These are phyloP conservation scores for Ogataea nonfermentans DNA, from an alignment of 805 yeast genomes.

Conservation along the genomic window DNA sequence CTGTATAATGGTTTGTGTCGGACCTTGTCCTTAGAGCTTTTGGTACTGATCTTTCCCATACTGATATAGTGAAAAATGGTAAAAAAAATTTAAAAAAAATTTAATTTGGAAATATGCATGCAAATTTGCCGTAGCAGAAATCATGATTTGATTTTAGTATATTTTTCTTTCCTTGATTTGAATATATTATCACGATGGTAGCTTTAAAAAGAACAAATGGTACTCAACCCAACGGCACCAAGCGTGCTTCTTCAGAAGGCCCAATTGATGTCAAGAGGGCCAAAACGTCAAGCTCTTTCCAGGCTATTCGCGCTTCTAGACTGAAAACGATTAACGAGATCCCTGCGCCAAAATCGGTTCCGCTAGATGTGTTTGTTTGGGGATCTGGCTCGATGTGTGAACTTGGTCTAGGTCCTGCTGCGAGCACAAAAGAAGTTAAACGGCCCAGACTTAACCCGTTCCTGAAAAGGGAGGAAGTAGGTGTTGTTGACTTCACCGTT, in stretches of 20 bases:
- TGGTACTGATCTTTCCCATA: slow-evolving; percentile 68
- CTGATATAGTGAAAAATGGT: slow-evolving; percentile 2
- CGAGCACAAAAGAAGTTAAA: slow-evolving; percentile 88
- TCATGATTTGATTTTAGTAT: neutral
- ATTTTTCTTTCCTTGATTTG: slow-evolving; percentile 1
- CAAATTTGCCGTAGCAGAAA: slow-evolving; percentile 14
- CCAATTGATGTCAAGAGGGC: slow-evolving; percentile 35
- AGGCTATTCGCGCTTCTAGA: slow-evolving; percentile 48
- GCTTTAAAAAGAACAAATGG: slow-evolving; percentile 35
- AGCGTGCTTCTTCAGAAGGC: slow-evolving; percentile 24
- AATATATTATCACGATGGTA: slow-evolving; percentile 36
- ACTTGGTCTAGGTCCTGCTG: slow-evolving; percentile 94
- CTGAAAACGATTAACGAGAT: slow-evolving; percentile 45
- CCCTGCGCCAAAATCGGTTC: slow-evolving; percentile 38
- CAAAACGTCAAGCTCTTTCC: slow-evolving; percentile 37
- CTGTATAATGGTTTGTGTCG: slow-evolving; percentile 81
- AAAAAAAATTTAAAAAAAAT: slow-evolving; percentile 14
- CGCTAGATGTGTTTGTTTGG: slow-evolving; percentile 84
- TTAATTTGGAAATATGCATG: slow-evolving; percentile 9
- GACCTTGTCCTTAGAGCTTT: slow-evolving; percentile 49
- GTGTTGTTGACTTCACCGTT: slow-evolving; percentile 82
- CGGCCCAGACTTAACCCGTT: slow-evolving; percentile 90
- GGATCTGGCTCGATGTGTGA: slow-evolving; percentile 98
- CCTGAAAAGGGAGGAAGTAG: slow-evolving; percentile 57
- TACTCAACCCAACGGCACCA: slow-evolving; percentile 15